Evolutionary conservation across 139 green algal genomes (phyloP), one percentile per base, ranked within the genome.

Genomic region (Tetratostichococcus sp.): DNA sequence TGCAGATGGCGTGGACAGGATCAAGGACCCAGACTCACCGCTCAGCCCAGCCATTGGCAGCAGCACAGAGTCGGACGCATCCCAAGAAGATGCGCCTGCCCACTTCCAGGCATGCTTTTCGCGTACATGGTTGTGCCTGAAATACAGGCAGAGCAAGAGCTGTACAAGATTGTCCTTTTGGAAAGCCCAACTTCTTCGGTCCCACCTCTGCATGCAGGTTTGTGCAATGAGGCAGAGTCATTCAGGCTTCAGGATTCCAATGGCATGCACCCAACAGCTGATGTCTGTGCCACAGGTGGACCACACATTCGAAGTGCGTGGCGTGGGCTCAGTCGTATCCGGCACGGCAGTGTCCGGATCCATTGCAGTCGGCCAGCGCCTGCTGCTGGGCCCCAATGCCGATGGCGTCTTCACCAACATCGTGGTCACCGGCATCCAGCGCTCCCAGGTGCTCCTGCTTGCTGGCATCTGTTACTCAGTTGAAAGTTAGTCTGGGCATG

Each of bases 261-360:
- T 50, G 39, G 39, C 39, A 50, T 50, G 39, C n/a, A n/a, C n/a
- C 39, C 50, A 28, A 26, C 14, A 23, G 4, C 50, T 26, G 17
- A 4, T 62, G 2, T 8, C 50, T 62, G 50, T 62, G 50, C 50
- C 2, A 62, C 91, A 96, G 77, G 88, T 97, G 31, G 87, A 94
- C 35, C 73, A 87, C 21, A 88, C 79, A 1, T 94, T 93, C 74
- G 83, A 94, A 43, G 83, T 97, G 28, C 67, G 83, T n/a, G 82
- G 83, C 17, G 90, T 95, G 32, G 92, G 91, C 23, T 82, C 67
- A 19, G 90, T 97, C 30, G 77, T 94, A 32, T 91, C 82, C 16
- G 92, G 92, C 39, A 93, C 85, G 14, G 79, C 93, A 34, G 78
- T 97, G 34, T 66, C 73, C 30, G 87, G 90, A 1, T 35, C 32